Evolutionary conservation across 352 stramenopile genomes (phyloP).

Genomic region (Phytopythium ostracodes): DNA sequence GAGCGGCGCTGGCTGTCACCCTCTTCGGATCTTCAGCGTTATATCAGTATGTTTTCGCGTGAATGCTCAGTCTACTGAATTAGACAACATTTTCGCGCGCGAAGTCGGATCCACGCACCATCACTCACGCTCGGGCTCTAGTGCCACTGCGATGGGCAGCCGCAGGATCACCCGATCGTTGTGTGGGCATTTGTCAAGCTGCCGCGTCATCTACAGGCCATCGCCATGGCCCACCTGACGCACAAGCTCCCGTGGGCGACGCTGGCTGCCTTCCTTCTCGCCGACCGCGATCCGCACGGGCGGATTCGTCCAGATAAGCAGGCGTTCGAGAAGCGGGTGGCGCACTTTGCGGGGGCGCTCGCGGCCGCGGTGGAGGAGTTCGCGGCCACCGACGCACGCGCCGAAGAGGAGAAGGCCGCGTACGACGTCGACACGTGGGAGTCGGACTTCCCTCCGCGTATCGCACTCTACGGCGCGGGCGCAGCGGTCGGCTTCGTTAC

Average conservation of each 20-base stretch:
- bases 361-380: constrained; percentile 3
- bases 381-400: constrained; percentile 1
- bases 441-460: background rate
- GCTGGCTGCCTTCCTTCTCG: background rate
- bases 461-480: constrained; percentile 2
- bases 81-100: background rate
- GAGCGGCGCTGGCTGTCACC: no score
- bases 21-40: no score
- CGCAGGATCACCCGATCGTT: no score
- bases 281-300: background rate
- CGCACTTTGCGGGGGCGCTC: background rate
- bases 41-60: background rate
- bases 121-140: background rate
- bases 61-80: background rate
- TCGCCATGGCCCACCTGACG: constrained; percentile 5
- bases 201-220: background rate
- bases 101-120: background rate
- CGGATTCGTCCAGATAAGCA: no score
- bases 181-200: background rate
- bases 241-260: constrained; percentile 8
- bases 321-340: background rate
- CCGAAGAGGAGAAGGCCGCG: background rate
- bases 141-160: no score
- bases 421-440: constrained; percentile 1
- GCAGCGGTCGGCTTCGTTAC: background rate